phyloP scores from a whole-genome alignment of 2,329 filamentous ascomycete genomes.

The Phoma sp. region DNA sequence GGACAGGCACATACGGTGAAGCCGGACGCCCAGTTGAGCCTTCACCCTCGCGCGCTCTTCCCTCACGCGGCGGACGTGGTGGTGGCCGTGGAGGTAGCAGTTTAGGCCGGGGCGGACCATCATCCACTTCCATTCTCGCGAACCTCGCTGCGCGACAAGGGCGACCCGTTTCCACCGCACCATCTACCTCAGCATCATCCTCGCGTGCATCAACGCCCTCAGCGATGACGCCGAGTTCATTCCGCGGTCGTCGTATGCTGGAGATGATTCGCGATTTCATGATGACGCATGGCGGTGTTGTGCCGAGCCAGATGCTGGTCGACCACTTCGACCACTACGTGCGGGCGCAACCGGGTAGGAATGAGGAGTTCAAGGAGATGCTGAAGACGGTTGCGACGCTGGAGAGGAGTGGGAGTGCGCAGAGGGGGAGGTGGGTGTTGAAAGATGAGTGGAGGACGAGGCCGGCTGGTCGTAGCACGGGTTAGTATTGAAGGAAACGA shows the following conservation, averaged over 20 bases:
- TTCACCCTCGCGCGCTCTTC: constrained; percentile 28
- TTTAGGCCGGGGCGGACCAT: constrained; percentile 51
- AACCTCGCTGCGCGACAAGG: constrained; percentile 54
- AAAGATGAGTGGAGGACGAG: constrained; percentile 59
- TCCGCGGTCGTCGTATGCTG: constrained; percentile 54
- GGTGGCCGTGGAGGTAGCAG: constrained; percentile 29
- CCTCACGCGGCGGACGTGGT: constrained; percentile 43
- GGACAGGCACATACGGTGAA: constrained; percentile 86
- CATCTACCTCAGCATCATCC: constrained; percentile 20
- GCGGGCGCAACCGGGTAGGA: constrained; percentile 68
- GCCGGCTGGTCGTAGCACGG: neutral
- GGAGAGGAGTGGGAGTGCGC: constrained; percentile 61
- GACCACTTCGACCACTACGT: constrained; percentile 90
- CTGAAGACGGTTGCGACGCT: constrained; percentile 78
- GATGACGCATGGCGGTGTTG: constrained; percentile 75
- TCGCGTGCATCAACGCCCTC: constrained; percentile 41
- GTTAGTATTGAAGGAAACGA: no score
- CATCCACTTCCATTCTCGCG: constrained; percentile 52
- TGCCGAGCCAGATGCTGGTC: constrained; percentile 83
- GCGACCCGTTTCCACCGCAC: constrained; percentile 22
- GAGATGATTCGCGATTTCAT: constrained; percentile 78
- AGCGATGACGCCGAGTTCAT: constrained; percentile 29
- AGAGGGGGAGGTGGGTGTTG: constrained; percentile 64
- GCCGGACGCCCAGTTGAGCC: constrained; percentile 66
- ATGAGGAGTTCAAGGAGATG: constrained; percentile 80